These are phyloP conservation scores for Beauveria sp. DNA, from an alignment of 2,329 filamentous ascomycete species.

Conservation along the genomic window DNA sequence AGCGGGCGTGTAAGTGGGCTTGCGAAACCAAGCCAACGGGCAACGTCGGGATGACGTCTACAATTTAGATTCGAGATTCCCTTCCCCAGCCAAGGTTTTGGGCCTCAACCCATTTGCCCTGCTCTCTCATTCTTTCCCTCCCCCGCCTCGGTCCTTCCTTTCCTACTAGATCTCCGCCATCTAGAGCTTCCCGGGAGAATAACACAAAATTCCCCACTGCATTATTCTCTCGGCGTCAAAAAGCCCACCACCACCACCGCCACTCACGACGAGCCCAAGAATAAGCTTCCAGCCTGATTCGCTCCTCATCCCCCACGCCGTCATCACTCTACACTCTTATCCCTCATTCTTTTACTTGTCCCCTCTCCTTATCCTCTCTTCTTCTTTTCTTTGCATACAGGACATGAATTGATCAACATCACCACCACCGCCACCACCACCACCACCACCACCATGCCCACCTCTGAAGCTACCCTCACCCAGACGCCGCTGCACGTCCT, in stretches of 20 bases:
- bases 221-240: neutral
- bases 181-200: too few species aligned
- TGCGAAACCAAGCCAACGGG: neutral
- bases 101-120: neutral
- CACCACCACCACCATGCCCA: neutral
- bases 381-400: neutral
- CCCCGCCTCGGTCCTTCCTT: neutral
- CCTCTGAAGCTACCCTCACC: neutral
- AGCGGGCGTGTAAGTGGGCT: neutral
- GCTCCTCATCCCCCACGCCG: neutral
- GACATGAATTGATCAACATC: neutral
- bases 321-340: neutral
- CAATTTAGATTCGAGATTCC: neutral
- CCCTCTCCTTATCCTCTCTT: neutral
- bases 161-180: too few species aligned
- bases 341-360: neutral
- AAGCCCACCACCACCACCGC: neutral
- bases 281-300: constrained; percentile 7
- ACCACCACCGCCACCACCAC: neutral
- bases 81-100: neutral
- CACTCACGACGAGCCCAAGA: neutral
- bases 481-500: constrained; percentile 8
- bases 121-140: neutral
- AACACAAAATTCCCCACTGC: neutral
- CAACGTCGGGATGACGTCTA: constrained; percentile 6